Evolutionary conservation across 225 moss, liverwort and hornwort species (phyloP).

Genomic region (Thuidium tamariscinum): DNA sequence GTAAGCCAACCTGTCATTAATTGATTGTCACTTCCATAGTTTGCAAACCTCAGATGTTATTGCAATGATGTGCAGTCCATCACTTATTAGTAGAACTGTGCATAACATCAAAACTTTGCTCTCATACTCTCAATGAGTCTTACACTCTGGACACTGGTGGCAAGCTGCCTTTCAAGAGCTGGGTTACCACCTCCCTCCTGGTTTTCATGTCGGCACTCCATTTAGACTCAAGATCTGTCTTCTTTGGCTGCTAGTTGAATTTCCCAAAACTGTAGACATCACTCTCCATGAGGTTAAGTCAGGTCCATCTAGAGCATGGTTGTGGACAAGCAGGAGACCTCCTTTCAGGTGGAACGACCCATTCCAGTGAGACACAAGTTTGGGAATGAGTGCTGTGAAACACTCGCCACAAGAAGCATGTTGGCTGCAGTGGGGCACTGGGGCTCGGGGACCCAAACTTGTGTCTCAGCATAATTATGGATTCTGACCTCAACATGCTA

Average conservation of each 20-base stretch:
- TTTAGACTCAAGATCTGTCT: neutral
- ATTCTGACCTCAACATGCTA: neutral
- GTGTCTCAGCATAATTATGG: too few relatives aligned
- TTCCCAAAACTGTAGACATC: neutral
- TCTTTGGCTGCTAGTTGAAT: neutral
- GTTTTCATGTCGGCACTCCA: too few relatives aligned
- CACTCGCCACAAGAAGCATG: neutral
- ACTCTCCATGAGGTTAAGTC: neutral
- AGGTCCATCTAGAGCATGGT: neutral
- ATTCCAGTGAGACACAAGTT: neutral
- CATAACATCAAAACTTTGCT: neutral
- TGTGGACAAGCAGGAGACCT: too few relatives aligned
- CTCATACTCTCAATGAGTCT: neutral
- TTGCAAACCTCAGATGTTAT: neutral
- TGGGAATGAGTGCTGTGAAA: neutral
- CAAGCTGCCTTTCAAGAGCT: neutral
- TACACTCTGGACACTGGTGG: neutral
- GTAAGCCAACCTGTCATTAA: neutral
- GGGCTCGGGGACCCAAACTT: neutral
- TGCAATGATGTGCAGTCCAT: neutral
- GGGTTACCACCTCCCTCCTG: neutral
- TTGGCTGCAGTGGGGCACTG: neutral
- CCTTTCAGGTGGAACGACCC: neutral
- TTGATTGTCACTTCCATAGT: neutral
- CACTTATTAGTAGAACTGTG: neutral